Conservation (phyloP, 2,329 filamentous ascomycete species). For the Aspergillus candidus region DNA sequence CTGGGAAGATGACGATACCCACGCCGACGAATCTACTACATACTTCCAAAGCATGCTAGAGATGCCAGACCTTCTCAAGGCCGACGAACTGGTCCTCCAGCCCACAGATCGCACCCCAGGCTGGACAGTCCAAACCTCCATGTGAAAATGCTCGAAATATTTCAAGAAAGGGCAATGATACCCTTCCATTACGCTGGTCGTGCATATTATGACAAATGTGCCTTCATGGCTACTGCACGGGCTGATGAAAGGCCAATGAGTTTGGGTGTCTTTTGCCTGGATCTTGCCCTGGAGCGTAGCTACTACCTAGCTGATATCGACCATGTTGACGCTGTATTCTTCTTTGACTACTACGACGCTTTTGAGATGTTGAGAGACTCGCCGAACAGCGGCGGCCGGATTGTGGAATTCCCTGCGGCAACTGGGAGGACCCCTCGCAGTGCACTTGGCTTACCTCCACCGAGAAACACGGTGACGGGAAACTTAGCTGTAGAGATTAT, state of each 20-base stretch:
- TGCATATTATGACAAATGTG: neutral
- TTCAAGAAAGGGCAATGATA: slow-evolving; percentile 1
- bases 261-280: no score
- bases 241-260: neutral
- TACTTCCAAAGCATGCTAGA: slow-evolving; percentile 6
- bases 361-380: neutral
- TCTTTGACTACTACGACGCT: slow-evolving; percentile 7
- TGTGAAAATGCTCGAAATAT: neutral
- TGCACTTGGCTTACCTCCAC: neutral
- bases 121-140: slow-evolving; percentile 1
- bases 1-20: slow-evolving; percentile 6
- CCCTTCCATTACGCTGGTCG: slow-evolving; percentile 5
- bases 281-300: neutral
- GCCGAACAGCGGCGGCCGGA: neutral
- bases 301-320: slow-evolving; percentile 3
- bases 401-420: slow-evolving; percentile 9
- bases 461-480: slow-evolving; percentile 1
- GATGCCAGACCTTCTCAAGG: slow-evolving; percentile 1
- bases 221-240: slow-evolving; percentile 1
- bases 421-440: neutral
- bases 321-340: slow-evolving; percentile 7
- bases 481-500: slow-evolving; percentile 2
- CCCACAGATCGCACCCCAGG: slow-evolving; percentile 2
- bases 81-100: neutral
- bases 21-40: slow-evolving; percentile 1